Evolutionary conservation across 2,329 filamentous ascomycete genomes (phyloP), one percentile per base, ranked within the genome.

Genomic region (Elsinoe fawcettii): DNA sequence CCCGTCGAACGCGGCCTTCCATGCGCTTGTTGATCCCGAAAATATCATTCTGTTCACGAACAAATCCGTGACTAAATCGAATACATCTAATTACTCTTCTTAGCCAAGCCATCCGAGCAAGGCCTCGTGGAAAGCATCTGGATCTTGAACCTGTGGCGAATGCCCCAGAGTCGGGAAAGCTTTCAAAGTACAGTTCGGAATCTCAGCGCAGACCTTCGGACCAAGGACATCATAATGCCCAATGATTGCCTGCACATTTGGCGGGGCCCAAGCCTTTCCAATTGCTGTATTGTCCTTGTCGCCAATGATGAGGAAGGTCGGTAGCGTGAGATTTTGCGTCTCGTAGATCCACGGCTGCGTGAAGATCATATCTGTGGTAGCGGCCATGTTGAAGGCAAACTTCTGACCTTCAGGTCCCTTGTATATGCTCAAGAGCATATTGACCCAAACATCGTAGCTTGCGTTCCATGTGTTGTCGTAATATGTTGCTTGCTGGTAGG

Each of bases 371-470:
- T 81, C 79, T n/a, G 78, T 77, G 14, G 76, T 72, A 43, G 73
- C 73, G 18, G 78, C 79, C 69, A 78, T 75, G 61, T 75, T 73
- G 55, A 66, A 74, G 14, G 75, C 69, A 59, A 75, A 81, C 32
- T 68, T 66, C 22, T 68, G 64, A 30, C 72, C 74, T 60, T 73
- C 60, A 25, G 70, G 69, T 5, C 77, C 74, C 55, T 72, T 61
- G 68, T 82, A 82, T 53, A 81, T 71, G 57, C 76, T 74, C 58
- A 74, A 70, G 14, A 80, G 71, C 80, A 82, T 81, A 43, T 74
- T 72, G 51, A 80, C 79, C 78, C 78, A 81, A 11, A 73, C 67
- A 60, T 80, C 78, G 66, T 81, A 82, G 8, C 70, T 69, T 1
- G 70, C 63, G 39, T 72, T 66, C 80, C 79, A 81, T 18, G 71